These are phyloP conservation scores for Globisporangium sylvaticum DNA, from an alignment of 352 stramenopile species.

Conservation along the genomic window DNA sequence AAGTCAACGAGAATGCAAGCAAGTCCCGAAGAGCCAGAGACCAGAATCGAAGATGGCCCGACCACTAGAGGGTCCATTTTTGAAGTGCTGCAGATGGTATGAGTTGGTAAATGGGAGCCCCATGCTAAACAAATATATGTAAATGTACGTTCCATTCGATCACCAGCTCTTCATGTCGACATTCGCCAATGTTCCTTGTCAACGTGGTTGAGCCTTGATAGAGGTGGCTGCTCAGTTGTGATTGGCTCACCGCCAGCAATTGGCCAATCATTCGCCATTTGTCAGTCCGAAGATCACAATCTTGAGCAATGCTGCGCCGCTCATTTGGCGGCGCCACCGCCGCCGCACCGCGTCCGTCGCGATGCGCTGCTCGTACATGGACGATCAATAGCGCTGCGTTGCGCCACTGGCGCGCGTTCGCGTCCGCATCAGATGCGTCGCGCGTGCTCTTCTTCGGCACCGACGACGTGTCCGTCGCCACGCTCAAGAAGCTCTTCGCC, in stretches of 20 bases:
- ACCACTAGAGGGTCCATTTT: not conserved
- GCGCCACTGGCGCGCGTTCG: conserved; percentile 6
- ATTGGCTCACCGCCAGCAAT: not conserved
- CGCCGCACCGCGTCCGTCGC: not conserved
- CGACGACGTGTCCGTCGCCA: conserved; percentile 79
- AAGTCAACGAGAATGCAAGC: not conserved
- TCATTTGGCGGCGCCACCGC: not conserved
- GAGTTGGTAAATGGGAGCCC: not conserved
- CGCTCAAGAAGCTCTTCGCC: conserved; percentile 57
- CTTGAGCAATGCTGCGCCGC: not conserved
- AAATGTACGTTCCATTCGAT: not conserved
- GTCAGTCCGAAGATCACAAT: not conserved
- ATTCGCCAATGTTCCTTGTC: not conserved
- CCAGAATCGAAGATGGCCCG: not conserved
- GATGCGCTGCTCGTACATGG: conserved; percentile 1
- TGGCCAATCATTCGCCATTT: not conserved
- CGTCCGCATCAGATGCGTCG: conserved; percentile 16
- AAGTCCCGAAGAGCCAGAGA: not conserved
- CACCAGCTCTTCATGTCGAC: not conserved
- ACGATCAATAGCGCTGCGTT: not conserved
- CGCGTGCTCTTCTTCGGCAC: conserved; percentile 86
- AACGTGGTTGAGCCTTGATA: not conserved
- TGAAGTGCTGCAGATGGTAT: not conserved
- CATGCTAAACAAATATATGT: not conserved
- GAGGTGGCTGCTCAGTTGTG: not conserved